Evolutionary conservation across 2,329 filamentous ascomycete genomes (phyloP), one percentile per base, ranked within the genome.

Genomic region (Pleoardoris graminearum): DNA sequence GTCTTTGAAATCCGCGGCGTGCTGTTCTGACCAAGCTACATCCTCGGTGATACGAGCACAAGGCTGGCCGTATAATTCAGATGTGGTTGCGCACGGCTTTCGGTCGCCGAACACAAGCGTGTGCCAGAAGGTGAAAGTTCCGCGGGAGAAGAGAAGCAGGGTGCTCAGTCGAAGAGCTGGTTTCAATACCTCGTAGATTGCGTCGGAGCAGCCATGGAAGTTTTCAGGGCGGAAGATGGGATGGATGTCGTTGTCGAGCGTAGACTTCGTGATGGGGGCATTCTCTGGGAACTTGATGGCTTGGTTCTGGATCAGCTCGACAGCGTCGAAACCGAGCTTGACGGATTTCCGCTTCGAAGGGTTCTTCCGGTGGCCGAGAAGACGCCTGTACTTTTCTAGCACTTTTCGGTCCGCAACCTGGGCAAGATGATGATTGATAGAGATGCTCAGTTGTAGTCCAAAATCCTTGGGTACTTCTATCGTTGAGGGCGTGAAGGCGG

Each of bases 381-480:
- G 56, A n/a, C 69, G 61, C 43, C 70, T 61, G 53, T 72, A 73
- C 50, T 71, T 72, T 42, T 73, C 70, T 27, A 72, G 50, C 16
- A 70, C 59, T 48, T 71, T 71, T 7, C 70, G 67, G 49, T 73
- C 70, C 17, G 66, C 70, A 37, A 73, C 68, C 29, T 72, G 70
- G 23, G 70, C 70, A 30, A 73, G 61, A 52, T 73, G 70, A 39
- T 73, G 70, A 37, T 73, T 73, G 55, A 73, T 72, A 5, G 70
- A 72, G 32, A 73, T 72, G 46, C 67, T 71, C 11, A 73, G 49
- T 48, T 73, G 71, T 19, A 73, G 44, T 3, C 68, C 66, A 53
- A 73, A 73, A 37, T 72, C 71, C 37, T 68, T 73, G 0, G 71
- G 69, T 1, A 73, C 71, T 48, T 71, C 69, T 32, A 73, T 71